Base-by-base conservation (phyloP, 768 basidiomycete genomes). In the Lepiota subincarnata region DNA sequence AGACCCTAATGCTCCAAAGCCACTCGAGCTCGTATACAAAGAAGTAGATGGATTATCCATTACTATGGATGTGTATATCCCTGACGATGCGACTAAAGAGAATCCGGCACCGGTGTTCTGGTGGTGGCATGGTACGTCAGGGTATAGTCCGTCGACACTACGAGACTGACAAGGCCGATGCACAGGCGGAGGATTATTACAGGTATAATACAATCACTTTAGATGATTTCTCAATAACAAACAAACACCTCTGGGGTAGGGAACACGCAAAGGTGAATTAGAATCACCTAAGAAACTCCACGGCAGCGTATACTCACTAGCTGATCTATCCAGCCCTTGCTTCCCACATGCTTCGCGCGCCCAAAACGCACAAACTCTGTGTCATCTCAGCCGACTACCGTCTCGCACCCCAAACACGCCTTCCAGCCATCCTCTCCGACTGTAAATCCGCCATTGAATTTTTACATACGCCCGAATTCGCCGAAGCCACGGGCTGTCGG, bases 111-210 rank as follows among this genome's bases (percentile, higher is more conserved):
- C 71, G 0, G 57, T 71, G 13, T 46, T 70, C 16, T 48, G 69
- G 16, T 72, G 71, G 70, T 73, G 69, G 70, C 70, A 72, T 55
- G 71, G 71, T 66, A 34, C 51, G 60, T 57, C 14, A 19, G 13
- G 7, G 18, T 18, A 14, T 31, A 43, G 16, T n/a, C 45, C 18
- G 37, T 19, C 20, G 2, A 28, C 22, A 20, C 18, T 28, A 4
- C 12, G 44, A 26, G 20, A 12, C 13, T 36, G 34, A 36, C 13
- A 31, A 7, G 3, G 14, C 10, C n/a, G n/a, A 34, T 1, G 48
- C 31, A 1, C 16, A 68, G 68, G 69, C 24, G 70, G 70, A 4
- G 70, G 70, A 14, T 55, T 72, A 10, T 57, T 72, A 20, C 66
- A 69, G 62, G 68, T 63, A 46, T 16, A 36, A 20, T 4, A 11